Percentiles rank a stretch among this genome's conserved stretches.
Evolutionary conservation across 164 flowering plant species (phyloP).

Genomic region (Macadamia integrifolia): DNA sequence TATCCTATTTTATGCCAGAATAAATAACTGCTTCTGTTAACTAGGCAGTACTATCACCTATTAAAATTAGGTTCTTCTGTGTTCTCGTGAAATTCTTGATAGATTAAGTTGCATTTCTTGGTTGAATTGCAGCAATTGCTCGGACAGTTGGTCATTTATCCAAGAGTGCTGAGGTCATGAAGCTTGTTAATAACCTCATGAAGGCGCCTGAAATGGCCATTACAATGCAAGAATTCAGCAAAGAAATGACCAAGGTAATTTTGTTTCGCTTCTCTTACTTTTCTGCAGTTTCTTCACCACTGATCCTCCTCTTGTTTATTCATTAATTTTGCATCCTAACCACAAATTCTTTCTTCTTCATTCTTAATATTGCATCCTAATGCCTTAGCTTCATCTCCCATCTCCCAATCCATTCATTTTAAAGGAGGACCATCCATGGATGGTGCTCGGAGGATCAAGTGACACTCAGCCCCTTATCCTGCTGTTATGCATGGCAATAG

Average conservation of each 20-base stretch:
- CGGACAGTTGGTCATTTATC: slow-evolving; percentile 86
- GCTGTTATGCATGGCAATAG: background rate
- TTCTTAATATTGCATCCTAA: no score
- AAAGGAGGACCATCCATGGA: background rate
- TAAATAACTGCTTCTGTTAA: no score
- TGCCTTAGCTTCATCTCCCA: background rate
- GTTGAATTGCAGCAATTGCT: slow-evolving; percentile 62
- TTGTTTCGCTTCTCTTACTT: background rate
- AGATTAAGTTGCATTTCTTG: background rate
- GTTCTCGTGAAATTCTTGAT: no score
- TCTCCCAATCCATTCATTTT: background rate
- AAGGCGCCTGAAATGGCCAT: slow-evolving; percentile 88
- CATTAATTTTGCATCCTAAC: background rate
- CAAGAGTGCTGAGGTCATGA: slow-evolving; percentile 74
- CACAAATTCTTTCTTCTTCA: no score
- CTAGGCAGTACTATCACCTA: no score
- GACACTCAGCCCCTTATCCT: background rate
- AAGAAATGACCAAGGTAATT: slow-evolving; percentile 93
- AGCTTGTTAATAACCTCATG: slow-evolving; percentile 82
- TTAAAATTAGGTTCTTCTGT: no score
- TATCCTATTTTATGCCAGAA: no score
- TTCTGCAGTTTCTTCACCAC: no score
- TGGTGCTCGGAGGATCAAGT: background rate
- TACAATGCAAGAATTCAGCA: slow-evolving; percentile 95
- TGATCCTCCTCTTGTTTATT: background rate